Base-by-base conservation (phyloP, 176 grass and related monocot species). In the Stipa capillata region DNA sequence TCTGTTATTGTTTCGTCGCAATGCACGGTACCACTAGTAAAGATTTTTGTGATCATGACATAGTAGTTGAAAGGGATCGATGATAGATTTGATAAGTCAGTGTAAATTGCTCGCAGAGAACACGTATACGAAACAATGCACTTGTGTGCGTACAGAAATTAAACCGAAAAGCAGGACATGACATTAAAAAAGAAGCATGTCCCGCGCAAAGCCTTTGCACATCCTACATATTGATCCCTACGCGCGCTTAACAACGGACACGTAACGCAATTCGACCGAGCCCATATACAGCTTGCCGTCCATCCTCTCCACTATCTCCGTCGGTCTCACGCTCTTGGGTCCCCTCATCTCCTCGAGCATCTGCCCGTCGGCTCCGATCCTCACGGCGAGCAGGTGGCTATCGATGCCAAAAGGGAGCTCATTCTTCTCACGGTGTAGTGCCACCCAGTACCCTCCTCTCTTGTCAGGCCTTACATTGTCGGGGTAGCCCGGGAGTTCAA, bases 401-500 rank as follows among this genome's bases (percentile, higher is more conserved):
- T 69, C 65, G 0, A 14, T 0, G 0, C 39, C 40, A 8, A 43
- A 15, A 6, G 63, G 36, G 14, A 28, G 39, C 65, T 69, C 20
- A 0, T 33, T 2, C 61, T 65, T 84, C 5, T 57, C 67, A 15
- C 11, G 80, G 61, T 50, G 33, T 23, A 88, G 40, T 0, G 80
- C 80, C 6, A 89, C 49, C 81, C 64, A 89, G 7, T 75, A 89
- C 8, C 64, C 86, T 6, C 75, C 86, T 37, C 27, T 53, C 4
- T 65, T 16, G 6, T 45, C 66, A 4, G 59, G 53, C 33, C 71
- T 73, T 3, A 89, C 41, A 53, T 89, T 84, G 15, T 89, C 81
- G 0, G 81, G 81, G 60, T 89, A 84, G 15, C 81, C 87, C 1
- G 87, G 81, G 0, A 89, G 34, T 0, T 89, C 57, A 0, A 47